Conservation (phyloP, 2,329 filamentous ascomycete species). For the Penicillium italicum region DNA sequence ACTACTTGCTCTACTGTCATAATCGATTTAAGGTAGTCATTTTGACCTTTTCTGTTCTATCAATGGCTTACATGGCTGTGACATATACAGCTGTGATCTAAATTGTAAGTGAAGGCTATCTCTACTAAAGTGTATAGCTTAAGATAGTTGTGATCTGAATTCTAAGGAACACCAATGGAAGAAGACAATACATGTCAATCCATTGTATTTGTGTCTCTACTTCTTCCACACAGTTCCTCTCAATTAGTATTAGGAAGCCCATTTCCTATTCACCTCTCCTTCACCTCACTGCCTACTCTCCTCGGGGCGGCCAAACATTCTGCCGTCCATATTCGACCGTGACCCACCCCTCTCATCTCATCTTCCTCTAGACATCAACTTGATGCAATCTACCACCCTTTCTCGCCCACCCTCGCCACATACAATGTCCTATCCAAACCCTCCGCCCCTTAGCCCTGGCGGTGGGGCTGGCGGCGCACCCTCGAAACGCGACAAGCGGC, state of each 20-base stretch:
- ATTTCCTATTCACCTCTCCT: background rate
- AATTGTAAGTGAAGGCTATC: background rate
- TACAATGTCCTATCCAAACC: constrained; percentile 22
- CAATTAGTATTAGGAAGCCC: background rate
- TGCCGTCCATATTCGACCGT: background rate
- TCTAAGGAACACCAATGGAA: background rate
- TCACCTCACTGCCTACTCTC: background rate
- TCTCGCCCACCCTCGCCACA: constrained; percentile 1
- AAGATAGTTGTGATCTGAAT: background rate
- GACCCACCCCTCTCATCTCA: constrained; percentile 10
- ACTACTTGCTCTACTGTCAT: no score
- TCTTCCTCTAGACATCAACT: constrained; percentile 1
- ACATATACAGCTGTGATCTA: background rate
- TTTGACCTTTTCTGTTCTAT: background rate
- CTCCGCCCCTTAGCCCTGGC: constrained; percentile 32
- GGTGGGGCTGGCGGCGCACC: constrained; percentile 38
- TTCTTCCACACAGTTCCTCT: no score
- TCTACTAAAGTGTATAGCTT: background rate
- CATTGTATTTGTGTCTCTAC: background rate
- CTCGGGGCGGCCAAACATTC: constrained; percentile 4
- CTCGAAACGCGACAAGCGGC: constrained; percentile 87
- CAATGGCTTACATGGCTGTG: background rate
- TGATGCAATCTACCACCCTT: background rate
- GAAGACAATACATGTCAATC: no score
- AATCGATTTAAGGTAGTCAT: background rate